These are phyloP conservation scores for Aspergillus japonicus DNA, from an alignment of 2,329 filamentous ascomycete genomes.

Conservation along the genomic window DNA sequence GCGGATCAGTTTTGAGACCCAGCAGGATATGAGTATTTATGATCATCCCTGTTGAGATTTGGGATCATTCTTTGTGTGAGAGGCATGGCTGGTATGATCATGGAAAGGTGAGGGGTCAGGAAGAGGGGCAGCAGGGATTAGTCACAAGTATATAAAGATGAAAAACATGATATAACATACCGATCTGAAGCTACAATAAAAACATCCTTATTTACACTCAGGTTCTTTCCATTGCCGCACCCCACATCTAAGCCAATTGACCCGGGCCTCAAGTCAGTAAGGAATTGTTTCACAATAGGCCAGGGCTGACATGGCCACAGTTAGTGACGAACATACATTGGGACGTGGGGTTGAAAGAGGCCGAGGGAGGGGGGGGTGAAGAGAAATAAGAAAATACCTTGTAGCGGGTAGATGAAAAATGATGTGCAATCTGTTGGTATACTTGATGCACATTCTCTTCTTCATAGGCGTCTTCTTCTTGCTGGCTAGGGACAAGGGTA, in stretches of 20 bases:
- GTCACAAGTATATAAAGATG: slow-evolving; percentile 18
- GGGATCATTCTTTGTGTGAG: not conserved
- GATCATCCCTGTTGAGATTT: slow-evolving; percentile 3
- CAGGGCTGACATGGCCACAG: slow-evolving; percentile 62
- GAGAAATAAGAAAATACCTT: slow-evolving; percentile 51
- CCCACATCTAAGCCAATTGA: slow-evolving; percentile 85
- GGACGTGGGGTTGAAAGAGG: not conserved
- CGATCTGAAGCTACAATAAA: slow-evolving; percentile 85
- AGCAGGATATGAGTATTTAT: not conserved
- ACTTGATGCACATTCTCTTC: slow-evolving; percentile 83
- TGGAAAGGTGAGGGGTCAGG: not conserved
- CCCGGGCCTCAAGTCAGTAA: slow-evolving; percentile 64
- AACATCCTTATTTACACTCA: slow-evolving; percentile 72
- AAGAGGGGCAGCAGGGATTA: not conserved
- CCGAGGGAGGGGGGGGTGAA: slow-evolving; percentile 18
- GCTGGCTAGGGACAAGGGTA: not conserved
- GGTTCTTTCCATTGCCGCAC: slow-evolving; percentile 96
- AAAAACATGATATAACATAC: slow-evolving; percentile 51
- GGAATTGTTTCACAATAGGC: slow-evolving; percentile 83
- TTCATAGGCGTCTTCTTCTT: slow-evolving; percentile 61
- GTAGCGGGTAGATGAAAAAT: slow-evolving; percentile 56
- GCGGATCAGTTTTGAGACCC: slow-evolving; percentile 9
- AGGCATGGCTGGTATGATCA: not conserved
- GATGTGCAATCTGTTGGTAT: slow-evolving; percentile 62
- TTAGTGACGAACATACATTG: not conserved